phyloP scores from a whole-genome alignment of 306 rosid species.

The Quillaja saponaria region DNA sequence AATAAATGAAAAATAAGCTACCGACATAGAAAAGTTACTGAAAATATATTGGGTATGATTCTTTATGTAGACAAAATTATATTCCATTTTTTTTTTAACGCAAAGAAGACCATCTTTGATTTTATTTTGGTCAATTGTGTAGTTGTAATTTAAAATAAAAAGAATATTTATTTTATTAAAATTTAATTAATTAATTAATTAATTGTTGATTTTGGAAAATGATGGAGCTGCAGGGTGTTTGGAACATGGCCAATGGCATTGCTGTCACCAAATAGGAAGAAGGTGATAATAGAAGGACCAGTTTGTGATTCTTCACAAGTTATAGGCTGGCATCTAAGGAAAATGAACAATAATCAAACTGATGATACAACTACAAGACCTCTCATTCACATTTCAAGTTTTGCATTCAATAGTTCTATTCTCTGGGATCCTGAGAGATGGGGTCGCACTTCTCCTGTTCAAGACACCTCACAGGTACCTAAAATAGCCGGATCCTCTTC shows the following conservation, averaged over 20 bases:
- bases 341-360: constrained; percentile 61
- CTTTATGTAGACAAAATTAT: too few species aligned
- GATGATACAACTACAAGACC: constrained; percentile 44
- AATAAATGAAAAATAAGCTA: too few species aligned
- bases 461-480: constrained; percentile 81
- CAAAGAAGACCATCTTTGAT: too few species aligned
- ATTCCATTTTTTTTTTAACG: too few species aligned
- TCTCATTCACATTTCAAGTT: constrained; percentile 78
- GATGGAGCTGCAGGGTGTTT: constrained; percentile 67
- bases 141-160: too few species aligned
- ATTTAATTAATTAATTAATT: too few species aligned
- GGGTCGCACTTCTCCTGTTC: constrained; percentile 90
- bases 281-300: constrained; percentile 83
- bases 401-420: constrained; percentile 88
- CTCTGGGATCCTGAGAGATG: constrained; percentile 98
- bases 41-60: too few species aligned
- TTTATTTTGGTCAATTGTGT: too few species aligned
- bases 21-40: too few species aligned
- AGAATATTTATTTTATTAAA: too few species aligned
- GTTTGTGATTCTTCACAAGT: constrained; percentile 88
- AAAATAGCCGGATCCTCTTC: too few species aligned
- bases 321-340: constrained; percentile 83
- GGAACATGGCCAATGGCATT: constrained; percentile 93
- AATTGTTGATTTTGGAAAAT: constrained; percentile 8
- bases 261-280: constrained; percentile 59